Percentiles rank a stretch among this genome's conserved stretches.
These are phyloP conservation scores for Pseudocercospora vitis DNA, from an alignment of 2,329 filamentous ascomycete species.

Conservation along the genomic window DNA sequence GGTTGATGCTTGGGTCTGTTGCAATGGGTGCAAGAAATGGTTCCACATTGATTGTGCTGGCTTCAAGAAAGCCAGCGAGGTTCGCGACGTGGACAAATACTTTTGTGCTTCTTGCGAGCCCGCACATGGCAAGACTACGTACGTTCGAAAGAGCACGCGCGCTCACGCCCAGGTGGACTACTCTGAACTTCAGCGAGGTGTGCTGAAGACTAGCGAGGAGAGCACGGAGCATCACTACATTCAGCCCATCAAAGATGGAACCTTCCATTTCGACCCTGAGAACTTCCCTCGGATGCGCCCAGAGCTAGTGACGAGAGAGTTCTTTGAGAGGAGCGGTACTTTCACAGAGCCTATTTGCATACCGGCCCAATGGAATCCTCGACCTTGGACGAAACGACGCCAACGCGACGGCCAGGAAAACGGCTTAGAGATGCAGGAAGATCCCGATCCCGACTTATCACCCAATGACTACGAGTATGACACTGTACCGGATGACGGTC, in stretches of 20 bases:
- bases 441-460: constrained; percentile 30
- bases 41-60: constrained; percentile 68
- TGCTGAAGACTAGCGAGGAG: constrained; percentile 64
- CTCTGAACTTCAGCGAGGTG: constrained; percentile 65
- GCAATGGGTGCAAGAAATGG: constrained; percentile 68
- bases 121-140: constrained; percentile 63
- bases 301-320: constrained; percentile 62
- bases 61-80: constrained; percentile 63
- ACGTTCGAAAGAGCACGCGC: constrained; percentile 64
- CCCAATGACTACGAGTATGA: constrained; percentile 50
- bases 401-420: constrained; percentile 10
- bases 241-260: constrained; percentile 64
- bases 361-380: constrained; percentile 61
- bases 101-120: constrained; percentile 62
- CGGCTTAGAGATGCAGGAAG: constrained; percentile 31
- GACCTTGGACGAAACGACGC: constrained; percentile 41
- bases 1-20: constrained; percentile 65
- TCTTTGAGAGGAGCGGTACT: constrained; percentile 62
- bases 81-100: constrained; percentile 67
- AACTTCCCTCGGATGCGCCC: constrained; percentile 64
- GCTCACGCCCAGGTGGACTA: constrained; percentile 68
- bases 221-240: constrained; percentile 68
- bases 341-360: constrained; percentile 68
- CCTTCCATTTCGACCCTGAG: constrained; percentile 60
- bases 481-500: constrained; percentile 57